Evolutionary conservation across 805 yeast species (phyloP), one percentile per base, ranked within the genome.

Genomic region (Wickerhamomyces strasburgensis): DNA sequence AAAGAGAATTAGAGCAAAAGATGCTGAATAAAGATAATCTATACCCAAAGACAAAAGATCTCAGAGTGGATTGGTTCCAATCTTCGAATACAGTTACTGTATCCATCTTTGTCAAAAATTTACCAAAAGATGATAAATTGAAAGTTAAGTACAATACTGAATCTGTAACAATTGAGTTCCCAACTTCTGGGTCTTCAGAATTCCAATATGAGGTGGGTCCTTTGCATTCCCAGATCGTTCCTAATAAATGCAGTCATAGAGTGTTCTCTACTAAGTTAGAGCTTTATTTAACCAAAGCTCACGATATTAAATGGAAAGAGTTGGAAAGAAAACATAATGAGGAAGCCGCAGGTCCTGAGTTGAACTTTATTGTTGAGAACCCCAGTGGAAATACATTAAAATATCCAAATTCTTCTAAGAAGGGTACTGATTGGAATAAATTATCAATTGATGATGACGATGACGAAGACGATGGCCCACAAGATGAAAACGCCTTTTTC

Each of bases 221-320:
- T 2, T 61, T 85, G 25, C 71, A 55, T 36, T 72, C 66, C 11
- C 62, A 58, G 15, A 77, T 90, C 19, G 71, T 61, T 19, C 63
- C 78, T 1, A 56, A 52, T 0, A 46, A 60, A 15, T 71, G 80
- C 2, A 51, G 63, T 0, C 74, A 58, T 48, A 68, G 63, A 10
- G 72, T 88, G 3, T 78, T 74, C 50, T 65, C 80, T 1, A 83
- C 93, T 15, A 90, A 90, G 51, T 47, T 90, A 3, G 97, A 90
- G 57, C 54, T 88, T 7, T 57, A 57, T n/a, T 60, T 89, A 28
- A 53, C 31, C 18, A 88, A 88, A 54, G 55, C 52, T 8, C 47
- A 48, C 0, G 42, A 56, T 1, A 37, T 46, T 5, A 70, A 74
- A 35, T 84, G 95, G 95, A 62, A 67, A 21, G 44, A 67, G 2